Percentiles rank a stretch among this genome's conserved stretches.
phyloP scores from a whole-genome alignment of 1,139 yeast species.

The Debaryomyces sp. region DNA sequence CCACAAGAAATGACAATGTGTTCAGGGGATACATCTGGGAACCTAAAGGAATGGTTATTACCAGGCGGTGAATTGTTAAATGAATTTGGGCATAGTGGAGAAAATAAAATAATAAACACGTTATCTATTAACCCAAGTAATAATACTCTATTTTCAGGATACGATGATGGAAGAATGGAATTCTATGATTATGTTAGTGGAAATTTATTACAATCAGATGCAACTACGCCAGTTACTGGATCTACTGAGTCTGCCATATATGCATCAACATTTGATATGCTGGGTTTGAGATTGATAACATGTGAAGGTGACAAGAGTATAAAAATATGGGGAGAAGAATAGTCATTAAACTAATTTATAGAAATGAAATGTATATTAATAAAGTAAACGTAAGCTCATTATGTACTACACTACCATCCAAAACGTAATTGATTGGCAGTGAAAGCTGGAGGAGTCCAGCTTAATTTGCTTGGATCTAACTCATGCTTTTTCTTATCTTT shows the following conservation, averaged over 20 bases:
- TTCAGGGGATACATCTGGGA: constrained; percentile 79
- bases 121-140: constrained; percentile 62
- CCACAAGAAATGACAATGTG: constrained; percentile 72
- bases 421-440: constrained; percentile 95
- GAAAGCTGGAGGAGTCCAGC: constrained; percentile 96
- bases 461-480: constrained; percentile 69
- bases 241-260: constrained; percentile 68
- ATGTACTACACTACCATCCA: constrained; percentile 67
- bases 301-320: constrained; percentile 91
- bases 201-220: constrained; percentile 54
- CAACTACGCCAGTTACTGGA: constrained; percentile 66
- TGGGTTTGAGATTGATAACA: constrained; percentile 80
- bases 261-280: constrained; percentile 73
- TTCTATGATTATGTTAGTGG: constrained; percentile 83
- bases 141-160: constrained; percentile 77
- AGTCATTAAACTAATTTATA: constrained; percentile 2
- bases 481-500: constrained; percentile 72
- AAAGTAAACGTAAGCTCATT: constrained; percentile 10
- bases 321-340: constrained; percentile 73
- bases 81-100: constrained; percentile 34
- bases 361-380: not conserved
- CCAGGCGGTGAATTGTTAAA: constrained; percentile 72
- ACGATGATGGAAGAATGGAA: constrained; percentile 77
- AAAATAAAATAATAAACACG: constrained; percentile 64
- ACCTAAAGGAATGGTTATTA: constrained; percentile 78